Conservation (phyloP, 1,284 basidiomycete species). For the Austroboletus niveus region DNA sequence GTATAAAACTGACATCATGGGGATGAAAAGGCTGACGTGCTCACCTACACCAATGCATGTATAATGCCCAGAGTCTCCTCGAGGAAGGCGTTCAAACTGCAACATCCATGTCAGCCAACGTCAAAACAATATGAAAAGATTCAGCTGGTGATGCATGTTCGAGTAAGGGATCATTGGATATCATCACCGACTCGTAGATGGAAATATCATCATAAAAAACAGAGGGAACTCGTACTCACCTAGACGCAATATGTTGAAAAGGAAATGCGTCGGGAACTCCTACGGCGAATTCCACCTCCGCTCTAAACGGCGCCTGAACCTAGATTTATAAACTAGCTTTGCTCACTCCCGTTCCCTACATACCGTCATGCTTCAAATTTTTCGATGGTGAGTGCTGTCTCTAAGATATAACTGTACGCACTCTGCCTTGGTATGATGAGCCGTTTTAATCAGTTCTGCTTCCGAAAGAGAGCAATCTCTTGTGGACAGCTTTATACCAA, state of each 20-base stretch:
- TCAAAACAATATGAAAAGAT: conserved; percentile 21
- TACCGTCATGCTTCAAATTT: not conserved
- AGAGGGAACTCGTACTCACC: conserved; percentile 20
- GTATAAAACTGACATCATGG: conserved; percentile 45
- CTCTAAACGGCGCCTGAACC: not conserved
- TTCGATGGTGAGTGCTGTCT: conserved; percentile 10
- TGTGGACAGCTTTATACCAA: conserved; percentile 68
- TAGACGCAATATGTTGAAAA: not conserved
- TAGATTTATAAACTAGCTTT: no score
- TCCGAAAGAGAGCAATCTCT: conserved; percentile 71
- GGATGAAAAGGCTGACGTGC: not conserved
- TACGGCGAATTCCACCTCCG: conserved; percentile 10
- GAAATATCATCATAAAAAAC: conserved; percentile 58
- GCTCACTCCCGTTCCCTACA: no score
- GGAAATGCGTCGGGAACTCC: not conserved
- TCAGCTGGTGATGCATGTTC: conserved; percentile 85
- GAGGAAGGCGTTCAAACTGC: not conserved
- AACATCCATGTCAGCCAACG: conserved; percentile 2
- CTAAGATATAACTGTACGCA: not conserved
- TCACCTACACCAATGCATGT: conserved; percentile 7
- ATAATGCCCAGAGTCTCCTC: no score
- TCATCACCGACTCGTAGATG: conserved; percentile 67
- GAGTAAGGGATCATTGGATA: conserved; percentile 64
- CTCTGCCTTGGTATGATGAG: conserved; percentile 47
- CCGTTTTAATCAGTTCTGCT: conserved; percentile 71